Base-by-base conservation (phyloP, 768 basidiomycete genomes). In the Omphalotus guepiniiformis region DNA sequence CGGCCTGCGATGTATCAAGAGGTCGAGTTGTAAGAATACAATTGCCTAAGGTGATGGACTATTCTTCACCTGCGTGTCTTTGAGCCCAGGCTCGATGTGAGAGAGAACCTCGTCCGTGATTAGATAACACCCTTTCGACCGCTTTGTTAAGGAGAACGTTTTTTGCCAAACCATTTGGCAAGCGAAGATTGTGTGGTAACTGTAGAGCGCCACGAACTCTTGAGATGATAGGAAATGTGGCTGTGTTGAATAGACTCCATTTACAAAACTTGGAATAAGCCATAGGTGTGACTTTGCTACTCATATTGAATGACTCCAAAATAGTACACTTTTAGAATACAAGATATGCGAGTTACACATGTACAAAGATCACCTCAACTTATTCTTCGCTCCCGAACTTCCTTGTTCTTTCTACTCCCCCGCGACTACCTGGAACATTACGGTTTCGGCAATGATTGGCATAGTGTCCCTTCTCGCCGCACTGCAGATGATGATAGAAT, bases 161-260 rank as follows among this genome's bases (percentile, higher is more conserved):
- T 82, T 89, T 63, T 94, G 93, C 91, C 91, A 94, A 47, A 82
- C 88, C 93, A 95, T 95, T n/a, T n/a, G n/a, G n/a, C 23, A 29
- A 51, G 34, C 44, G 19, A 39, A 30, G 27, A 25, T 5, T 34
- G 8, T 23, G 9, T 42, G 22, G 12, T 35, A n/a, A 21, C n/a
- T 21, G 26, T 6, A 16, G n/a, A 16, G 6, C n/a, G n/a, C 15
- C n/a, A 37, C n/a, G 35, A 37, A n/a, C 35, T n/a, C n/a, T n/a
- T n/a, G n/a, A n/a, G n/a, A n/a, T n/a, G n/a, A n/a, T n/a, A n/a
- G n/a, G n/a, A n/a, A n/a, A n/a, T n/a, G n/a, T n/a, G n/a, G n/a
- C n/a, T n/a, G n/a, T n/a, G n/a, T n/a, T n/a, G n/a, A n/a, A n/a
- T n/a, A n/a, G n/a, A n/a, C n/a, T n/a, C n/a, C n/a, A n/a, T n/a